Percentiles rank a stretch among this genome's conserved stretches.
Conservation (phyloP, 257 asterid species). For the Solanum appendiculatum region DNA sequence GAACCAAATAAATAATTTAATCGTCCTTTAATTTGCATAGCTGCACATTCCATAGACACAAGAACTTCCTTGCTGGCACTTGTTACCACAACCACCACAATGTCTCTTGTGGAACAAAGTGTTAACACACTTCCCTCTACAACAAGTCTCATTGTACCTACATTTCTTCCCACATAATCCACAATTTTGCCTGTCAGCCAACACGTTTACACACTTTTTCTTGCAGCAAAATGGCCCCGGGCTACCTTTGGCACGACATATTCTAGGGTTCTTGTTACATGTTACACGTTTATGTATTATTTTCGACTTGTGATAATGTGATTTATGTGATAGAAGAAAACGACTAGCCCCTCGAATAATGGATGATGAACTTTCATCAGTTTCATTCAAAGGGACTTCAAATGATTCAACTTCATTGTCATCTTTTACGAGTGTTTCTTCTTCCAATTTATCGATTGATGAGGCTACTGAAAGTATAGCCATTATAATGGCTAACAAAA, state of each 20-base stretch:
- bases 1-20: not conserved
- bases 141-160: constrained; percentile 42
- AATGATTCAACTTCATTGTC: not conserved
- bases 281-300: not conserved
- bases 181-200: constrained; percentile 35
- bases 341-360: constrained; percentile 31
- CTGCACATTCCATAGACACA: constrained; percentile 59
- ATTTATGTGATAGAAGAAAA: constrained; percentile 21
- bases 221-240: constrained; percentile 60
- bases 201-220: constrained; percentile 41
- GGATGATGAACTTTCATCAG: constrained; percentile 1
- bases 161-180: constrained; percentile 60
- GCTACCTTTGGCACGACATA: constrained; percentile 41
- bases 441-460: not conserved
- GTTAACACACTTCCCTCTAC: constrained; percentile 57
- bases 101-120: constrained; percentile 25
- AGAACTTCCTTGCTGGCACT: constrained; percentile 31
- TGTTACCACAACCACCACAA: constrained; percentile 54
- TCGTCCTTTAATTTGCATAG: constrained; percentile 24
- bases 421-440: not conserved
- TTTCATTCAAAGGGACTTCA: not conserved
- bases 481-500: constrained; percentile 17
- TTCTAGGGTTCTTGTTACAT: constrained; percentile 46
- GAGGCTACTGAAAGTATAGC: constrained; percentile 11
- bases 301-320: not conserved